Percentiles rank a stretch among this genome's conserved stretches.
These are phyloP conservation scores for Tylopilus felleus DNA, from an alignment of 768 basidiomycete species.

Conservation along the genomic window DNA sequence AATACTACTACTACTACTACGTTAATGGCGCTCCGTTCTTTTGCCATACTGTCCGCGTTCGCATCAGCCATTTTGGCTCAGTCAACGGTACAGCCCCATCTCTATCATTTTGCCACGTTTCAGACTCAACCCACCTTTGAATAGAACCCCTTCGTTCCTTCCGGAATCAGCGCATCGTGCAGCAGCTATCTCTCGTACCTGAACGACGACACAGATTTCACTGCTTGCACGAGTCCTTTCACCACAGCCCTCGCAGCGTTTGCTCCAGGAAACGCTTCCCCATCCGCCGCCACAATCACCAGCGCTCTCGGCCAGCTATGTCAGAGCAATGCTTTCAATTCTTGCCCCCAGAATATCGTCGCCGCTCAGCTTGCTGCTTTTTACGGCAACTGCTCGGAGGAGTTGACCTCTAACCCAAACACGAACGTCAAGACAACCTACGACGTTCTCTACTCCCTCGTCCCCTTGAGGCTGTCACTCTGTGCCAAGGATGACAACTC, in stretches of 20 bases:
- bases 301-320: conserved; percentile 58
- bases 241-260: conserved; percentile 58
- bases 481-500: conserved; percentile 75
- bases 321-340: conserved; percentile 37
- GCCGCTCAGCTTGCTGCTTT: conserved; percentile 64
- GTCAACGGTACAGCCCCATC: conserved; percentile 36
- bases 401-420: conserved; percentile 57
- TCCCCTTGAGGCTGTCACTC: conserved; percentile 61
- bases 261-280: conserved; percentile 39
- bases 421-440: conserved; percentile 59
- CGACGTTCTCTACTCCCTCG: conserved; percentile 73
- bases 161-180: conserved; percentile 56
- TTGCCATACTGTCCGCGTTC: conserved; percentile 51
- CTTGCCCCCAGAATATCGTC: conserved; percentile 59
- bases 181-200: conserved; percentile 55
- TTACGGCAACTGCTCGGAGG: conserved; percentile 63
- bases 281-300: conserved; percentile 44
- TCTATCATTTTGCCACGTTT: not conserved
- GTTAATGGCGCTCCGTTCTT: conserved; percentile 45
- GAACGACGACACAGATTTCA: conserved; percentile 56
- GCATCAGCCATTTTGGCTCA: conserved; percentile 51
- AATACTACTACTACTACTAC: not conserved
- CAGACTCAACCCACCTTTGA: conserved; percentile 13
- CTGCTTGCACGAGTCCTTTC: conserved; percentile 61
- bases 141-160: conserved; percentile 60